These are phyloP conservation scores for Wilcoxina mikolae DNA, from an alignment of 495 filamentous ascomycete genomes.

Conservation along the genomic window DNA sequence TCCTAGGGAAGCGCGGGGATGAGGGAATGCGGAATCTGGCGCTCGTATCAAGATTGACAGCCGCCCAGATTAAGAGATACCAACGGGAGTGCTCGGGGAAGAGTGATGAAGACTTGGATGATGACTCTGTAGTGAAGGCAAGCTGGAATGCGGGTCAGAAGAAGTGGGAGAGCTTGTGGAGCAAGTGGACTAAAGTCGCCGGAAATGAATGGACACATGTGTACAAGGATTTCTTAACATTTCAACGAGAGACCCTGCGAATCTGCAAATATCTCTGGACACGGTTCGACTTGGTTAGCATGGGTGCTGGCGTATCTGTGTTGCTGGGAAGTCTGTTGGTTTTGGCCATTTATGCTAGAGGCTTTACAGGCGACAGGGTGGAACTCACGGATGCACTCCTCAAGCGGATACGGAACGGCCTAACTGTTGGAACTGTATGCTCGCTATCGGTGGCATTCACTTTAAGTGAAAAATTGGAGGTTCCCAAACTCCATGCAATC, in stretches of 20 bases:
- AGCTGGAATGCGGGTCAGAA: slow-evolving; percentile 17
- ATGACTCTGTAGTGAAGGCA: slow-evolving; percentile 1
- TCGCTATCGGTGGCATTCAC: slow-evolving; percentile 23
- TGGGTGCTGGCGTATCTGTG: slow-evolving; percentile 61
- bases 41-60: slow-evolving; percentile 55
- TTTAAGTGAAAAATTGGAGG: slow-evolving; percentile 8
- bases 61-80: slow-evolving; percentile 80
- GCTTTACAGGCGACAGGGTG: slow-evolving; percentile 37
- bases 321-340: slow-evolving; percentile 50
- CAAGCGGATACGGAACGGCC: slow-evolving; percentile 32
- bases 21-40: slow-evolving; percentile 58
- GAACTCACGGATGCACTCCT: slow-evolving; percentile 40
- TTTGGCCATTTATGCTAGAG: slow-evolving; percentile 57
- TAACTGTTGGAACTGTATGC: slow-evolving; percentile 31
- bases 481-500: slow-evolving; percentile 18
- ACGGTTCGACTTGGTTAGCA: slow-evolving; percentile 70
- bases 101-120: slow-evolving; percentile 25
- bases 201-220: slow-evolving; percentile 27
- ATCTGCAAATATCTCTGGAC: slow-evolving; percentile 84
- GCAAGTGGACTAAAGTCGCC: slow-evolving; percentile 6
- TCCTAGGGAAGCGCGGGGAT: slow-evolving; percentile 50
- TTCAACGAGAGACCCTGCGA: slow-evolving; percentile 61
- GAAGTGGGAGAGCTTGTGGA: slow-evolving; percentile 12
- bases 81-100: slow-evolving; percentile 48
- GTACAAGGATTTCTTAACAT: slow-evolving; percentile 51